phyloP scores from a whole-genome alignment of 352 stramenopile genomes.

The Globisporangium apiculatum region DNA sequence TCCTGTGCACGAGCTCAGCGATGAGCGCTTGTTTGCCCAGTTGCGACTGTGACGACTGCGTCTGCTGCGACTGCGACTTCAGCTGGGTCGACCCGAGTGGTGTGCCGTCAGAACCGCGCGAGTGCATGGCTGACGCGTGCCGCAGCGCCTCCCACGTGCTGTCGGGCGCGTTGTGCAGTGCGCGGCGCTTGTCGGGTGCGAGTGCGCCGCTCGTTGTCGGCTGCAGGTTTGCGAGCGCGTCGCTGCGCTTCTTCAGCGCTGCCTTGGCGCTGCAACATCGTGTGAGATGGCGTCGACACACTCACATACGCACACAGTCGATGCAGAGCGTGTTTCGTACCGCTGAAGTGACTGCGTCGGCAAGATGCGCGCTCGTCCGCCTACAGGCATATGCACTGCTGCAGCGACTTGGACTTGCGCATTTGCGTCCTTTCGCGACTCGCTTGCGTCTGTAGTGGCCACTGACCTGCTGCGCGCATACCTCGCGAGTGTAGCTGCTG shows the following conservation, averaged over 20 bases:
- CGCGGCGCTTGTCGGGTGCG: slow-evolving; percentile 12
- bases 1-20: slow-evolving; percentile 29
- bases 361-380: slow-evolving; percentile 25
- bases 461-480: neutral
- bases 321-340: neutral
- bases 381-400: slow-evolving; percentile 20
- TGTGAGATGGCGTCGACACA: neutral
- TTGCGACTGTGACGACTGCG: neutral
- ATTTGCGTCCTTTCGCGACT: slow-evolving; percentile 1
- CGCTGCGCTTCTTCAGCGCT: slow-evolving; percentile 20
- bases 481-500: neutral
- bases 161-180: slow-evolving; percentile 10
- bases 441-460: neutral
- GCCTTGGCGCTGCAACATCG: slow-evolving; percentile 13
- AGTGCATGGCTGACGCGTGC: neutral
- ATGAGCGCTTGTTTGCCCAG: slow-evolving; percentile 39
- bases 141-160: slow-evolving; percentile 19
- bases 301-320: neutral
- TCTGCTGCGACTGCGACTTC: neutral
- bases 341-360: slow-evolving; percentile 21
- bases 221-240: slow-evolving; percentile 28
- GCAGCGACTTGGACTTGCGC: neutral
- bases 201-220: slow-evolving; percentile 4
- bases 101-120: neutral
- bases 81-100: neutral